These are phyloP conservation scores for Acanthochlamys bracteata DNA, from an alignment of 106 monocot genomes.

Conservation along the genomic window DNA sequence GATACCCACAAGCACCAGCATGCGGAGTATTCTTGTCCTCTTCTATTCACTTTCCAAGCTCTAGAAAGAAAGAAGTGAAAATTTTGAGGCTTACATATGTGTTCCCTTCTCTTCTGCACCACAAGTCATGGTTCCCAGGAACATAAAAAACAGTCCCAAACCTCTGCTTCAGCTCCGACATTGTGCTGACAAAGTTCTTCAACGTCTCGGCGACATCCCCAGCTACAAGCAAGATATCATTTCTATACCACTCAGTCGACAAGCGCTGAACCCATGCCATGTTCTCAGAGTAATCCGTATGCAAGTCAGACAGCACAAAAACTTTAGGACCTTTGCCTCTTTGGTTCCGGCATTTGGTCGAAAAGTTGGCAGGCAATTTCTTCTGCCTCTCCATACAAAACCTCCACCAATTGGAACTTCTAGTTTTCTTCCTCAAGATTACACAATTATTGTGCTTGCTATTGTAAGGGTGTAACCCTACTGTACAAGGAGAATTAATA, in stretches of 20 bases:
- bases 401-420: not conserved
- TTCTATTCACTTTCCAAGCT: no score
- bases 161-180: slow-evolving; percentile 44
- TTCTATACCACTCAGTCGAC: slow-evolving; percentile 22
- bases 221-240: slow-evolving; percentile 60
- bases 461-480: not conserved
- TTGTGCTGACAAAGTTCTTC: slow-evolving; percentile 42
- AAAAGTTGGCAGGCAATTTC: slow-evolving; percentile 28
- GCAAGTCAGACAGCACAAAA: slow-evolving; percentile 62
- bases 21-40: no score
- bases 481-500: no score
- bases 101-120: slow-evolving; percentile 59
- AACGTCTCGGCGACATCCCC: slow-evolving; percentile 75
- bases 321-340: slow-evolving; percentile 10
- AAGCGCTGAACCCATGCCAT: slow-evolving; percentile 57
- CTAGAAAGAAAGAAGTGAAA: no score
- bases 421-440: not conserved
- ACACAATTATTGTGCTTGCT: no score
- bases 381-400: slow-evolving; percentile 16
- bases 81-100: slow-evolving; percentile 50
- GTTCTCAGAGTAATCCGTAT: slow-evolving; percentile 70
- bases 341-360: slow-evolving; percentile 15
- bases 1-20: no score
- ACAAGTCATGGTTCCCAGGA: slow-evolving; percentile 80
- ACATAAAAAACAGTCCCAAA: slow-evolving; percentile 59